These are phyloP conservation scores for Pseudonectria foliicola DNA, from an alignment of 2,329 filamentous ascomycete species.

Conservation along the genomic window DNA sequence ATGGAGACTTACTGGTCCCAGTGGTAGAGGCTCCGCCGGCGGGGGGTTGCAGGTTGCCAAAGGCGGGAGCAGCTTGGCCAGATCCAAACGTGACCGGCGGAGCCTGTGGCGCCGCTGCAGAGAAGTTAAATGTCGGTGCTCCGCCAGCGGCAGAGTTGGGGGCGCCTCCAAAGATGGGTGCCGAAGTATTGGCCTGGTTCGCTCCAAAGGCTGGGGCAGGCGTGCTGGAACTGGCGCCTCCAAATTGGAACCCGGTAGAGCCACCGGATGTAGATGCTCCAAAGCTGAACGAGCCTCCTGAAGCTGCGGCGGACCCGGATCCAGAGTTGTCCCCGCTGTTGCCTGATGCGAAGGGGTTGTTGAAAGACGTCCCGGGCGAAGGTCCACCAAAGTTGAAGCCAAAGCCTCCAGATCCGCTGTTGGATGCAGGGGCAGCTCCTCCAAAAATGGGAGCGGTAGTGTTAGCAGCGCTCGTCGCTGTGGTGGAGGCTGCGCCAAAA, in stretches of 20 bases:
- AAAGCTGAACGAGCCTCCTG: slow-evolving; percentile 32
- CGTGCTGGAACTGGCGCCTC: slow-evolving; percentile 18
- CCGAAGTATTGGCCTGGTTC: slow-evolving; percentile 15
- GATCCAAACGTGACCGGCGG: slow-evolving; percentile 28
- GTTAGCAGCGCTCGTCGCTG: slow-evolving; percentile 14
- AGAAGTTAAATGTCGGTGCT: slow-evolving; percentile 34
- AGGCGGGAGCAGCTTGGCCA: slow-evolving; percentile 27
- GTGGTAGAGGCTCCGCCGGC: slow-evolving; percentile 37
- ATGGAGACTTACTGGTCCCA: slow-evolving; percentile 40
- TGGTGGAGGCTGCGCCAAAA: slow-evolving; percentile 26
- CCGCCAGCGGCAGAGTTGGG: slow-evolving; percentile 17
- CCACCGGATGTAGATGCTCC: slow-evolving; percentile 22
- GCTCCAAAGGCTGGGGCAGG: slow-evolving; percentile 23
- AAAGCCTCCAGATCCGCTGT: slow-evolving; percentile 15
- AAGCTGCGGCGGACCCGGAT: slow-evolving; percentile 13
- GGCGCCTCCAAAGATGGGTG: slow-evolving; percentile 26
- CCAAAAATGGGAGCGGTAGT: slow-evolving; percentile 34
- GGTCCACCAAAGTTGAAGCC: slow-evolving; percentile 28
- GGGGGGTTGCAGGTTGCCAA: slow-evolving; percentile 35
- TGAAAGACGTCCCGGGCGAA: slow-evolving; percentile 24
- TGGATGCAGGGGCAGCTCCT: slow-evolving; percentile 18
- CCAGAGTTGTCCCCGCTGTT: slow-evolving; percentile 17
- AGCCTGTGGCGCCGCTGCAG: slow-evolving; percentile 24
- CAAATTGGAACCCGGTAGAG: slow-evolving; percentile 32
- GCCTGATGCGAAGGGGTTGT: slow-evolving; percentile 34